These are phyloP conservation scores for Chytriomyces confervae DNA, from an alignment of 192 early-diverging fungal species.

Conservation along the genomic window DNA sequence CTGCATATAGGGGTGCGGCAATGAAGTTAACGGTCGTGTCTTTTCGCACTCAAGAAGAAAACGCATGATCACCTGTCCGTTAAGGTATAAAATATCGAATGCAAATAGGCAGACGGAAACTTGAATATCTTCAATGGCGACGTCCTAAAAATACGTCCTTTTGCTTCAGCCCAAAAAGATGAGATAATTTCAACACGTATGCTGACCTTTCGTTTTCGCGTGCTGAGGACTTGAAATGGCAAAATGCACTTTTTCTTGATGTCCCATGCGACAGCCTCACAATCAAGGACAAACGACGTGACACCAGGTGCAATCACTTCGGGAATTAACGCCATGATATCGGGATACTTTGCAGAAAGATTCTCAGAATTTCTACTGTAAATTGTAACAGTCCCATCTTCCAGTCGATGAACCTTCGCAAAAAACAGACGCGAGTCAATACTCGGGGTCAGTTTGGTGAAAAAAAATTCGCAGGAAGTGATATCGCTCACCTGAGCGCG, in stretches of 20 bases:
- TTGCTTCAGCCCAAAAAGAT: conserved; percentile 3
- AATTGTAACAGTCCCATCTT: conserved; percentile 76
- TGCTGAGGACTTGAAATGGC: conserved; percentile 96
- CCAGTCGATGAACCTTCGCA: conserved; percentile 79
- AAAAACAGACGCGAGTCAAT: not conserved
- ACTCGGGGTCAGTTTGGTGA: not conserved
- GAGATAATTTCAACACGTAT: conserved; percentile 16
- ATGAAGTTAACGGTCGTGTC: not conserved
- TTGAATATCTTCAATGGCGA: conserved; percentile 86
- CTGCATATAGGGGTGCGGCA: conserved; percentile 36
- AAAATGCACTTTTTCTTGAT: conserved; percentile 80
- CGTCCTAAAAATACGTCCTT: conserved; percentile 63
- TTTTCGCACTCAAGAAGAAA: not conserved
- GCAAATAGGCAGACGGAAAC: conserved; percentile 96
- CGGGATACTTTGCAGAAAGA: conserved; percentile 90
- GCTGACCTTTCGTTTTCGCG: conserved; percentile 85
- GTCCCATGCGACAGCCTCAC: conserved; percentile 99
- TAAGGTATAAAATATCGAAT: conserved; percentile 94
- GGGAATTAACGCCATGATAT: conserved; percentile 79
- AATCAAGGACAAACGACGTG: conserved; percentile 93
- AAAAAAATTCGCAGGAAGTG: not conserved
- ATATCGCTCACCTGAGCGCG: conserved; percentile 74
- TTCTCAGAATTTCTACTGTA: conserved; percentile 97
- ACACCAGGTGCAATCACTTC: conserved; percentile 66
- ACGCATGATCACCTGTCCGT: conserved; percentile 73